These are phyloP conservation scores for Meripilus lineatus DNA, from an alignment of 1,284 basidiomycete genomes.

Conservation along the genomic window DNA sequence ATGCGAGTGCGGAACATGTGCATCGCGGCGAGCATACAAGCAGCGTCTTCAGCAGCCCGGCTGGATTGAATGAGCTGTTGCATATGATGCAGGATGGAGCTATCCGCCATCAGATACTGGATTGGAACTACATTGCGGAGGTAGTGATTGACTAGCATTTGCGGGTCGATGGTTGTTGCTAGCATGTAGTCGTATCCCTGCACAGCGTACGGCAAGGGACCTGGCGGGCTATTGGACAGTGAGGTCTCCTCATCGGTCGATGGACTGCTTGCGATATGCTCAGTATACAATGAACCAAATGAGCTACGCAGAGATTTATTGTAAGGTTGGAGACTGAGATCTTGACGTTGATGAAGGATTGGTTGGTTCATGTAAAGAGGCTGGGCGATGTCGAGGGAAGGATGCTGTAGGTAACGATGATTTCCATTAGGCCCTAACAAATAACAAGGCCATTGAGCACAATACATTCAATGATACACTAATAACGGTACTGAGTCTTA, in stretches of 20 bases:
- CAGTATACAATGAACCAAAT: constrained; percentile 23
- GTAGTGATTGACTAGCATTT: constrained; percentile 37
- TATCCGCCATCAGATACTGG: constrained; percentile 64
- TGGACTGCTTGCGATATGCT: constrained; percentile 11
- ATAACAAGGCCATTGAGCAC: constrained; percentile 62
- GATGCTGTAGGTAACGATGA: constrained; percentile 11
- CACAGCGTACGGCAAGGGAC: constrained; percentile 16
- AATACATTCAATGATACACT: constrained; percentile 59
- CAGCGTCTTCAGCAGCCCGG: constrained; percentile 42
- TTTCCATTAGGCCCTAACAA: constrained; percentile 42
- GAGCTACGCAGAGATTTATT: constrained; percentile 10
- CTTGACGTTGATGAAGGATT: neutral
- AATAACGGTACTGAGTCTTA: constrained; percentile 70
- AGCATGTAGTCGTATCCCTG: constrained; percentile 22
- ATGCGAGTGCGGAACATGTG: constrained; percentile 38
- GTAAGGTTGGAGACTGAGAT: neutral
- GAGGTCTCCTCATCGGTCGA: constrained; percentile 21
- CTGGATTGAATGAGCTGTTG: constrained; percentile 42
- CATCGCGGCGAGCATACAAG: constrained; percentile 50
- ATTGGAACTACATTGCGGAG: constrained; percentile 50
- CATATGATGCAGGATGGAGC: constrained; percentile 35
- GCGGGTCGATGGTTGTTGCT: constrained; percentile 19
- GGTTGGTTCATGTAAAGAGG: neutral
- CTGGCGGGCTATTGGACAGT: constrained; percentile 12
- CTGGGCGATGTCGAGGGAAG: constrained; percentile 10